phyloP scores from a whole-genome alignment of 2,329 filamentous ascomycete genomes.

The Pseudofabraea citricarpa region DNA sequence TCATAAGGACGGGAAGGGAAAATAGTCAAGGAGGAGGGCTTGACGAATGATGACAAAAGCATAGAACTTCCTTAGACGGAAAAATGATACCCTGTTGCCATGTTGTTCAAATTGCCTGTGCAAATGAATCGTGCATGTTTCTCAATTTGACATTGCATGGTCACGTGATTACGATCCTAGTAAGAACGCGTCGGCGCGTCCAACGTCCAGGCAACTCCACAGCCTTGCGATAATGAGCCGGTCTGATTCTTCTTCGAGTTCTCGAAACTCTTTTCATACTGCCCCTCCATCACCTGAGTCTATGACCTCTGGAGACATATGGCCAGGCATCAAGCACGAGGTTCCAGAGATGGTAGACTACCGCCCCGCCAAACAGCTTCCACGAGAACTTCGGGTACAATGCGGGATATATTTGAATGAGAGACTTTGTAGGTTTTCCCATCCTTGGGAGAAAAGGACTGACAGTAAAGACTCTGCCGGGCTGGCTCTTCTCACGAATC shows the following conservation, averaged over 20 bases:
- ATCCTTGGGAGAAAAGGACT: slow-evolving; percentile 2
- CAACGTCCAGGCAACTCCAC: too few relatives aligned
- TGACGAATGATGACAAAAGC: background rate
- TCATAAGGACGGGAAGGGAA: too few relatives aligned
- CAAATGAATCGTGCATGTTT: too few relatives aligned
- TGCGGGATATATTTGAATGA: slow-evolving; percentile 73
- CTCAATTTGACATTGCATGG: too few relatives aligned
- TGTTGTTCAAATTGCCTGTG: background rate
- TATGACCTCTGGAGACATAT: too few relatives aligned
- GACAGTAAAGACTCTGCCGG: slow-evolving; percentile 44
- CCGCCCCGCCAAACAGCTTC: slow-evolving; percentile 49
- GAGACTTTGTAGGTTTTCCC: slow-evolving; percentile 51
- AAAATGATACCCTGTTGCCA: slow-evolving; percentile 16
- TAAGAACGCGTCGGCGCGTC: too few relatives aligned
- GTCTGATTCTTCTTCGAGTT: background rate
- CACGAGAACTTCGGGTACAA: slow-evolving; percentile 60
- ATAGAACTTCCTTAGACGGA: slow-evolving; percentile 1
- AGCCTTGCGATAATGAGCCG: background rate
- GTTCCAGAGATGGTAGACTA: too few relatives aligned
- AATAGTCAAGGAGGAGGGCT: background rate
- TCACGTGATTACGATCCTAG: too few relatives aligned
- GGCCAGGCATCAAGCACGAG: too few relatives aligned
- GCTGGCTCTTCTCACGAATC: slow-evolving; percentile 58
- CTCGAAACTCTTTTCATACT: background rate
- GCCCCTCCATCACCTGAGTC: background rate